Percentiles rank a stretch among this genome's conserved stretches.
Evolutionary conservation across 2,329 filamentous ascomycete genomes (phyloP).

Genomic region (Lojkania enalia): DNA sequence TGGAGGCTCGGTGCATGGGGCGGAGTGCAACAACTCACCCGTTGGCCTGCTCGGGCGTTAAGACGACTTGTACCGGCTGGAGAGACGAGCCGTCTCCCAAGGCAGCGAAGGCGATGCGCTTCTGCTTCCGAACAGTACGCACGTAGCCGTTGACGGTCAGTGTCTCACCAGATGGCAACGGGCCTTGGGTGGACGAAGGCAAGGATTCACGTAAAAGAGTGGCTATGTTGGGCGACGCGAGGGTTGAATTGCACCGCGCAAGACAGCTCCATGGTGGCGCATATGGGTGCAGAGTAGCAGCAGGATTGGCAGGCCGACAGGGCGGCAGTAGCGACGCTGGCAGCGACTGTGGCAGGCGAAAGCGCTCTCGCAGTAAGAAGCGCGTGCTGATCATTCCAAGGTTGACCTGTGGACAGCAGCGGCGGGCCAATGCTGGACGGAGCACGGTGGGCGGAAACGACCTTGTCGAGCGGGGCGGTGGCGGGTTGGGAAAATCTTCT

Average conservation of each 20-base stretch:
- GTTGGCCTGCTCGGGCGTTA: conserved; percentile 71
- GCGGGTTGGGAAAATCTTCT: too few species aligned
- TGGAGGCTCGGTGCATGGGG: background rate
- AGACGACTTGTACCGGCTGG: conserved; percentile 76
- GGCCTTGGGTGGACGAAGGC: conserved; percentile 49
- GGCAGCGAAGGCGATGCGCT: conserved; percentile 78
- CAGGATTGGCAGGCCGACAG: conserved; percentile 19
- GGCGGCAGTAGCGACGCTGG: conserved; percentile 20
- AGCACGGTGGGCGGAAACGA: too few species aligned
- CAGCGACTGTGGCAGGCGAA: conserved; percentile 27
- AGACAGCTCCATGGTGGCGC: conserved; percentile 21
- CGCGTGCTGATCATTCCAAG: conserved; percentile 34
- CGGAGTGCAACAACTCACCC: conserved; percentile 59
- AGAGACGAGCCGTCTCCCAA: conserved; percentile 86
- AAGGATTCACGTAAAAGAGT: conserved; percentile 59
- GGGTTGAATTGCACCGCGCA: conserved; percentile 36
- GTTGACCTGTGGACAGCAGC: too few species aligned
- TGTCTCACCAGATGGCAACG: conserved; percentile 40
- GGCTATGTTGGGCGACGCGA: conserved; percentile 38
- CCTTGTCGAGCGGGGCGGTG: too few species aligned
- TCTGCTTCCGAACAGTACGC: conserved; percentile 83
- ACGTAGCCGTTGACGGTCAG: conserved; percentile 73
- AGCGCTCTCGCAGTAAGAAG: conserved; percentile 25
- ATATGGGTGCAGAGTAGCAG: conserved; percentile 20
- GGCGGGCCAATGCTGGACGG: too few species aligned